phyloP scores from a whole-genome alignment of 495 filamentous ascomycete genomes.

The Tuber microsphaerosporum region DNA sequence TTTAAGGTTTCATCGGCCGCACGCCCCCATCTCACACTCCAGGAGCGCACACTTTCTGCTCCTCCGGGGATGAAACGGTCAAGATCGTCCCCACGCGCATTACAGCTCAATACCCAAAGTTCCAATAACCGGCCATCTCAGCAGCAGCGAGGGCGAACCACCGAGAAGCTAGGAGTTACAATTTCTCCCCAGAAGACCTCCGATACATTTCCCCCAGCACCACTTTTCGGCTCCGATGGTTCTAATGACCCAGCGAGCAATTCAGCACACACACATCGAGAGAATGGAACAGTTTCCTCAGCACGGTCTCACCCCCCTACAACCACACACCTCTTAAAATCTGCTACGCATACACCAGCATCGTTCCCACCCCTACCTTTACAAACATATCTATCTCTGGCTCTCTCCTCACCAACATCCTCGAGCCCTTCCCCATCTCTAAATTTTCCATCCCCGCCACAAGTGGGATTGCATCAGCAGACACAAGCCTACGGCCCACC shows the following conservation, averaged over 20 bases:
- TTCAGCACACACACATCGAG: not conserved
- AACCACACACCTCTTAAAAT: slow-evolving; percentile 28
- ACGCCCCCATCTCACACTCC: slow-evolving; percentile 13
- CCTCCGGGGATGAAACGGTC: slow-evolving; percentile 27
- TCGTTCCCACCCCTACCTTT: slow-evolving; percentile 38
- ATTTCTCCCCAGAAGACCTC: slow-evolving; percentile 22
- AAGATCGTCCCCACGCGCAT: slow-evolving; percentile 25
- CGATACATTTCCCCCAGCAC: slow-evolving; percentile 7
- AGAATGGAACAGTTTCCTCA: not conserved
- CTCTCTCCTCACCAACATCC: slow-evolving; percentile 36
- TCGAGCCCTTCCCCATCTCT: not conserved
- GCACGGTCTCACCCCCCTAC: slow-evolving; percentile 15
- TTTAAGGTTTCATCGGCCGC: slow-evolving; percentile 8
- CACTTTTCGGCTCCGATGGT: slow-evolving; percentile 9
- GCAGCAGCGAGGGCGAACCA: slow-evolving; percentile 19
- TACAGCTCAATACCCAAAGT: slow-evolving; percentile 28
- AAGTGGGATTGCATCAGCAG: slow-evolving; percentile 6
- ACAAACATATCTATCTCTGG: slow-evolving; percentile 39
- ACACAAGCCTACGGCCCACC: slow-evolving; percentile 20
- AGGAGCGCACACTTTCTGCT: slow-evolving; percentile 25
- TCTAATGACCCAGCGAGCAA: slow-evolving; percentile 14
- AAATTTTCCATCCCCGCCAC: slow-evolving; percentile 14
- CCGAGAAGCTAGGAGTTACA: slow-evolving; percentile 15
- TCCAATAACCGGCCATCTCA: slow-evolving; percentile 16
- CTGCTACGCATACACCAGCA: slow-evolving; percentile 19